These are phyloP conservation scores for Sisymbrium irio DNA, from an alignment of 345 rosid genomes.

Conservation along the genomic window DNA sequence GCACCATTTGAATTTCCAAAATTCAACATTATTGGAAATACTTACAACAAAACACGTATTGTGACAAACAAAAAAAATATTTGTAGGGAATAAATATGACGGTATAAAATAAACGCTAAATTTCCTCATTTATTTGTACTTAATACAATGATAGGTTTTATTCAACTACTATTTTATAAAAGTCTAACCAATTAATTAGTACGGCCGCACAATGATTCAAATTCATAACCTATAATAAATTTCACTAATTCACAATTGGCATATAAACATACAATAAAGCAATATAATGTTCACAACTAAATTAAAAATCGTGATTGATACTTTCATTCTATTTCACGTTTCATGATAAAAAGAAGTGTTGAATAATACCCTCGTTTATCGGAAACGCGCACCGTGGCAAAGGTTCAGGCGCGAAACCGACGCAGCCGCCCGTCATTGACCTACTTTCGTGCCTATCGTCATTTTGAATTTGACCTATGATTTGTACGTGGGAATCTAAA, in stretches of 20 bases:
- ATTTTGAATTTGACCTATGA: neutral
- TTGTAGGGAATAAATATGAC: neutral
- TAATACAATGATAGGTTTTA: slow-evolving; percentile 13
- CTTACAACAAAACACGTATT: slow-evolving; percentile 28
- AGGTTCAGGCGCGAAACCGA: slow-evolving; percentile 3
- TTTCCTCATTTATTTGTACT: slow-evolving; percentile 21
- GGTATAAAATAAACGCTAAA: slow-evolving; percentile 5
- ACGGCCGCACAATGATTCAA: slow-evolving; percentile 17
- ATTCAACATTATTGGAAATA: neutral
- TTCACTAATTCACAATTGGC: neutral
- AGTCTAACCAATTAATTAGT: slow-evolving; percentile 17
- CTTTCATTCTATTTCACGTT: neutral
- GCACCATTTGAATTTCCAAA: neutral
- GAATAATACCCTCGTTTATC: neutral
- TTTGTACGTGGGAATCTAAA: neutral
- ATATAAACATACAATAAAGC: neutral
- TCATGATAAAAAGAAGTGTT: neutral
- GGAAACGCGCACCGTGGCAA: slow-evolving; percentile 15
- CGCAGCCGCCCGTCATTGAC: slow-evolving; percentile 3
- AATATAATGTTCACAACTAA: slow-evolving; percentile 8
- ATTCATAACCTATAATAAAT: neutral
- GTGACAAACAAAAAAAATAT: too few relatives aligned
- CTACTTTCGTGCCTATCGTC: neutral
- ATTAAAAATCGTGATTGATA: neutral
- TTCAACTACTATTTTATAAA: slow-evolving; percentile 9